Evolutionary conservation across 75 land plant genomes (phyloP), one percentile per base, ranked within the genome.

Genomic region (Selaginella tamariscina): DNA sequence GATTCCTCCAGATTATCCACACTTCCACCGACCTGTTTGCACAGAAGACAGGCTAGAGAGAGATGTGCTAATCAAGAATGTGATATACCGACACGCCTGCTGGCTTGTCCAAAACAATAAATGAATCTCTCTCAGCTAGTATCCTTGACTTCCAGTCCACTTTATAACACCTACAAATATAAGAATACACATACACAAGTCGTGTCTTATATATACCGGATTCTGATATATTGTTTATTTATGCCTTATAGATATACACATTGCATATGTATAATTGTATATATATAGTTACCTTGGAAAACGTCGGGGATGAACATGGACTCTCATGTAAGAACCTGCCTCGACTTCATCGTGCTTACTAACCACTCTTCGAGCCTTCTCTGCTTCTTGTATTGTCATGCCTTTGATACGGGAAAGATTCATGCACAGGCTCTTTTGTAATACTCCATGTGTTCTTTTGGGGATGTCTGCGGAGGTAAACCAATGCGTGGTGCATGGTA

Each of bases 271-370:
- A n/a, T n/a, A n/a, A n/a, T n/a, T n/a, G n/a, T n/a, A n/a, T n/a
- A n/a, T n/a, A n/a, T n/a, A n/a, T 30, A 26, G 21, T 26, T 69
- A 89, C 98, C 96, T 83, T 30, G 98, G 98, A 67, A 82, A 89
- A 39, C 98, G 86, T 70, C 86, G 89, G 27, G 96, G 91, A 74
- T 93, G 98, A 13, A 93, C 91, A 82, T 93, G 85, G 63, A 93
- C 91, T 65, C 98, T 83, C 57, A 93, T 74, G 71, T 89, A 93
- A 24, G 96, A 82, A 24, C 98, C 98, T 31, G 85, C 72, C 68
- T 93, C 96, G 71, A 93, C 79, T 71, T 68, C 72, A 33, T 89
- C 81, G 70, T 82, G 67, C 18, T 55, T 65, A 74, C 75, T 73
- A 22, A 83, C 71, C 44, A 93, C 75, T 54, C 95, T 77, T 39